phyloP scores from a whole-genome alignment of 2,329 filamentous ascomycete genomes.

The Colletotrichum cereale region DNA sequence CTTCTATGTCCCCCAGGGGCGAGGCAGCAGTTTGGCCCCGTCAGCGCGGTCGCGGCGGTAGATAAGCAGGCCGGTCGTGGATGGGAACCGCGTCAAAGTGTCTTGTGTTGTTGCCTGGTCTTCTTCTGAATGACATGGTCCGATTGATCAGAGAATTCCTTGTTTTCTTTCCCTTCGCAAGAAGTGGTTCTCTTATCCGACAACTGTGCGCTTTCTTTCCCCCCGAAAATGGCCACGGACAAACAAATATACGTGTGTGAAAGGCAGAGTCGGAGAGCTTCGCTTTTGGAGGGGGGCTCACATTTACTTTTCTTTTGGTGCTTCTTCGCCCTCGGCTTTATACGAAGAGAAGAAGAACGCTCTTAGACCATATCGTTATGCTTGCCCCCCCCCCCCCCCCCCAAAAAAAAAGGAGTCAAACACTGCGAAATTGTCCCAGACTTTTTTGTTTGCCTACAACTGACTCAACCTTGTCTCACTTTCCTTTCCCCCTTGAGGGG shows the following conservation, averaged over 20 bases:
- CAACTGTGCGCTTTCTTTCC: constrained; percentile 7
- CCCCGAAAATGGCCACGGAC: neutral
- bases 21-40: neutral
- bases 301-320: neutral
- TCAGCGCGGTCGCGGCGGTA: constrained; percentile 28
- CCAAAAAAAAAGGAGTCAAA: constrained; percentile 23
- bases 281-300: neutral
- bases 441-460: constrained; percentile 19
- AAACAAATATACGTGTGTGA: neutral
- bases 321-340: constrained; percentile 7
- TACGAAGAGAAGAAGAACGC: constrained; percentile 4
- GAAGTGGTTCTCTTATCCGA: neutral
- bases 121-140: constrained; percentile 37
- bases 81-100: constrained; percentile 1
- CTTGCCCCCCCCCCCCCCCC: constrained; percentile 4
- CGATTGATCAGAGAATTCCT: neutral
- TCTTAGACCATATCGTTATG: neutral
- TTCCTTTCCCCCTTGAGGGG: neutral
- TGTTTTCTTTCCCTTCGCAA: neutral
- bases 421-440: constrained; percentile 34
- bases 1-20: neutral
- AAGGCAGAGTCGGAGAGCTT: neutral
- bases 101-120: constrained; percentile 10
- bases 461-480: constrained; percentile 30
- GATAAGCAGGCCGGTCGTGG: neutral